Base-by-base conservation (phyloP, 1,284 basidiomycete genomes). In the Schizopora paradoxa region DNA sequence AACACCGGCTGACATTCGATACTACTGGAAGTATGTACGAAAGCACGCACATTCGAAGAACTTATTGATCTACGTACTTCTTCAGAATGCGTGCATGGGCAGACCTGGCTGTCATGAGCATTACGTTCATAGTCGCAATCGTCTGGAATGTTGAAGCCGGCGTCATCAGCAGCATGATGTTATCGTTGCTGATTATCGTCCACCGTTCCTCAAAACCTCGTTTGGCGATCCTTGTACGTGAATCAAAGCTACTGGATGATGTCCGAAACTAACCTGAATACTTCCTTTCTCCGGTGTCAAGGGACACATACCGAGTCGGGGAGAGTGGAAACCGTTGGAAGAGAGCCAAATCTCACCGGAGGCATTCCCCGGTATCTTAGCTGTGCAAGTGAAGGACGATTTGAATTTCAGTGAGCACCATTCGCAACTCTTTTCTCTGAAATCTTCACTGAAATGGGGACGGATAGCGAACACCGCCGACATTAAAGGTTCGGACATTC, bases 151-250 rank as follows among this genome's bases (percentile, higher is more conserved):
- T 91, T 49, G 86, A 91, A 67, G 79, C 86, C 45, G 92, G 92
- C 13, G 82, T 96, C 37, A 76, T 88, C 11, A 80, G 87, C 52
- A 89, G 86, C 51, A 70, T 95, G 48, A 79, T 91, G 39, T 79
- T 91, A 45, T 91, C 90, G 1, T 72, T 96, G 35, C 68, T 95
- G 1, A 72, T 96, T 21, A 89, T 95, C 42, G 86, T 96, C 8
- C 82, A 85, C 54, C 81, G 89, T 37, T 90, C 89, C 1, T 90
- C 91, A 4, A 82, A 78, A 59, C 72, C 82, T 5, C 70, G 82
- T 4, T 79, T 87, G 70, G 80, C 78, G 32, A 81, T 87, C 52
- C 69, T 87, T 39, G 74, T 78, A 51, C 47, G 64, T 19, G 14
- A 19, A 14, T 31, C 8, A 31, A 8, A 31, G 8, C 8, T 31